Base-by-base conservation (phyloP, 345 rosid genomes). In the Pseudoturritis turrita region DNA sequence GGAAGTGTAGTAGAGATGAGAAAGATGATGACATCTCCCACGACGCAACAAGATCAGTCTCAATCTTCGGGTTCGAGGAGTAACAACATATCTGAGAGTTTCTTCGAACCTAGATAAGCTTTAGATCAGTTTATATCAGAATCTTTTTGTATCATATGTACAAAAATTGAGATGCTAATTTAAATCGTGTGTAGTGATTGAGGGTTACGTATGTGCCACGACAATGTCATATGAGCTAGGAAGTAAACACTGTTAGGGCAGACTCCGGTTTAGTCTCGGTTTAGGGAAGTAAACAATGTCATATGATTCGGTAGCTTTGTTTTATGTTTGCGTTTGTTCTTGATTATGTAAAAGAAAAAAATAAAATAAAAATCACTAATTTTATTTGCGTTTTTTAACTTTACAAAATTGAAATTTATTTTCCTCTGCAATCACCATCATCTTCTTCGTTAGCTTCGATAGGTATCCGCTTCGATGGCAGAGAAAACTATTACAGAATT, bases 91-190 rank as follows among this genome's bases (percentile, higher is more conserved):
- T 76, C 87, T 12, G 64, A 83, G 35, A 84, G 92, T 74, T 76
- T 59, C 73, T 50, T 83, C 0, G 73, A 73, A 13, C 92, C 96
- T 62, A 81, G 96, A 80, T 85, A 77, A 83, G 56, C 37, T 73
- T 29, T 53, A 50, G 18, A 21, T 62, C 39, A 23, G 31, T 7
- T 43, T 70, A 23, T 44, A 63, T 53, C 25, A 25, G 50, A 22
- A 72, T 52, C 61, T 5, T 21, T 53, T 22, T 33, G 13, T 23
- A 47, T 45, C 19, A 50, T 65, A 56, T 65, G 54, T 56, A 61
- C 10, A 74, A 22, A 74, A 31, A 4, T 1, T 46, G 36, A 73
- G 60, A 45, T 46, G 10, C 4, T 11, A 12, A 29, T 41, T 8
- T 50, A 72, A n/a, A 8, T 62, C 10, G 45, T 62, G 40, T 39